Percentiles rank a stretch among this genome's conserved stretches.
phyloP scores from a whole-genome alignment of 2,329 filamentous ascomycete genomes.

The Basipetospora chlamydospora region DNA sequence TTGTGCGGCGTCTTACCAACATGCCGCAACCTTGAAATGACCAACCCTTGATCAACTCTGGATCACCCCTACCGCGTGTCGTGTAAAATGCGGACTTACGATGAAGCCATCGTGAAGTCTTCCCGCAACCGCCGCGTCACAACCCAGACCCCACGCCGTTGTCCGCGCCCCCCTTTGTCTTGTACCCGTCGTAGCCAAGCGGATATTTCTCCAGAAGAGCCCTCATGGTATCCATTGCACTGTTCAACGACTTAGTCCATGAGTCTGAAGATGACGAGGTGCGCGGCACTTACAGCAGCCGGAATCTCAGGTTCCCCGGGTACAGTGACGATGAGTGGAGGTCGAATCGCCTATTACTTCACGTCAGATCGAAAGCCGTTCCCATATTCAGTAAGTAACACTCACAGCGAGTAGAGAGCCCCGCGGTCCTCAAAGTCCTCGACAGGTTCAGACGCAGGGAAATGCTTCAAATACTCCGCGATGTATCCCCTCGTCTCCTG shows the following conservation, averaged over 20 bases:
- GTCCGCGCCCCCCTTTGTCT: too few species aligned
- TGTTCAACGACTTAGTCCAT: background rate
- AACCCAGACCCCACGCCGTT: too few species aligned
- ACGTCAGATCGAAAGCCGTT: background rate
- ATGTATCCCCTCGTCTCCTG: background rate
- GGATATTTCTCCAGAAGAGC: background rate
- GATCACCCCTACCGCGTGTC: too few species aligned
- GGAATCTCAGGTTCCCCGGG: background rate
- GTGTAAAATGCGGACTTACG: too few species aligned
- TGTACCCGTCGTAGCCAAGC: background rate
- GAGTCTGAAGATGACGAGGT: background rate
- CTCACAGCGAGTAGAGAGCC: slow-evolving; percentile 14
- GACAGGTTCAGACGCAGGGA: slow-evolving; percentile 12
- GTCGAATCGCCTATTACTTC: background rate
- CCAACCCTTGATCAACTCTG: too few species aligned
- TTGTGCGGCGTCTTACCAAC: too few species aligned
- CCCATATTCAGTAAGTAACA: background rate
- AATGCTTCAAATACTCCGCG: background rate
- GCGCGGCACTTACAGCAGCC: background rate
- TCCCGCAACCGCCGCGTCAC: too few species aligned
- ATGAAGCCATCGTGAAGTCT: too few species aligned
- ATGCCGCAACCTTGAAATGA: too few species aligned
- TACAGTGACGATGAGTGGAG: background rate
- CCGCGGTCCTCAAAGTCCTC: slow-evolving; percentile 17
- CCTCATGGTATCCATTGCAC: background rate